phyloP scores from a whole-genome alignment of 2,329 filamentous ascomycete genomes.

The Ophiostoma populinum region DNA sequence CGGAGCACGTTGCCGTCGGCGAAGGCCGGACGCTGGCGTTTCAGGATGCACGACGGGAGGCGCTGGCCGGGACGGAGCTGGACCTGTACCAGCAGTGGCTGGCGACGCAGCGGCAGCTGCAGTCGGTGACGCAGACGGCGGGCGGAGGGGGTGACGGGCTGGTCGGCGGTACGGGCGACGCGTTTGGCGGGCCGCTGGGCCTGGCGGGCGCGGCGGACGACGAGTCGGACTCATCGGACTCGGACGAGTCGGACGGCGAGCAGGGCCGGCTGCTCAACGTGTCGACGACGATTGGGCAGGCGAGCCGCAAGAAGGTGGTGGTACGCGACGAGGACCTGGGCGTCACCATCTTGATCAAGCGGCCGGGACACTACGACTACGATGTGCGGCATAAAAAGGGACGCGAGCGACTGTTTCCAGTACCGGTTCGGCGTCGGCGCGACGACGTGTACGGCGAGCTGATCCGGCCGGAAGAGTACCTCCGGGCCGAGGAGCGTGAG shows the following conservation, averaged over 20 bases:
- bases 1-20: conserved; percentile 43
- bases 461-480: conserved; percentile 84
- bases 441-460: conserved; percentile 87
- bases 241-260: conserved; percentile 73
- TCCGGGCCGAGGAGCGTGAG: conserved; percentile 81
- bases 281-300: conserved; percentile 68
- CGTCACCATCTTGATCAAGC: conserved; percentile 75
- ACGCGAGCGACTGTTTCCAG: conserved; percentile 80
- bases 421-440: conserved; percentile 61
- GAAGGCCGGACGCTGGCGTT: conserved; percentile 45
- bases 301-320: conserved; percentile 68
- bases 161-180: neutral
- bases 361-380: conserved; percentile 83
- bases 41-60: conserved; percentile 40
- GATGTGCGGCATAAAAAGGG: conserved; percentile 85
- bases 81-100: conserved; percentile 81
- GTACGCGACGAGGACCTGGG: conserved; percentile 82
- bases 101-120: conserved; percentile 71
- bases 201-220: conserved; percentile 41
- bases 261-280: conserved; percentile 86
- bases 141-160: neutral
- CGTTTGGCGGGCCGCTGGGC: conserved; percentile 1
- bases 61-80: conserved; percentile 60
- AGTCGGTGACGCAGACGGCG: no score
- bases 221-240: conserved; percentile 59